Percentiles rank a stretch among this genome's conserved stretches.
Evolutionary conservation across 164 flowering plant species (phyloP).

Genomic region (Umbilicus rupestris): DNA sequence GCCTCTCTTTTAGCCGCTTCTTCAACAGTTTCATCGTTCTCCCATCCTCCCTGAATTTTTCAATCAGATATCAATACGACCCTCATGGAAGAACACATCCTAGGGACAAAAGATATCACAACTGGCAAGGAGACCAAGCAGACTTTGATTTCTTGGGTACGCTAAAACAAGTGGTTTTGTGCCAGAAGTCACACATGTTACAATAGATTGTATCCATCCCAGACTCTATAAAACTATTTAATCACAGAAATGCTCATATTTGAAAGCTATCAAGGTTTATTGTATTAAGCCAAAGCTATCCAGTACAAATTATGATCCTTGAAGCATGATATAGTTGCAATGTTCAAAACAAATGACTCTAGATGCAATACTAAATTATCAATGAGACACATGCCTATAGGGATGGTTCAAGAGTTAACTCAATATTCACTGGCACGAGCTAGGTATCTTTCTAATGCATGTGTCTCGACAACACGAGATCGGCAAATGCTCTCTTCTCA

Average conservation of each 20-base stretch:
- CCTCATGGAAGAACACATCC: not conserved
- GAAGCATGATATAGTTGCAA: not conserved
- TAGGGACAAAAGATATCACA: not conserved
- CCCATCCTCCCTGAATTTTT: constrained; percentile 76
- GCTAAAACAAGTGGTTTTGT: not conserved
- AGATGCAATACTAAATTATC: not conserved
- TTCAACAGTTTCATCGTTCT: constrained; percentile 47
- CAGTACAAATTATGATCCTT: not conserved
- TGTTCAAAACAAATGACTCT: not conserved
- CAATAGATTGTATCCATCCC: not conserved
- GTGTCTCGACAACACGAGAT: not conserved
- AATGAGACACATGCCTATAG: not conserved
- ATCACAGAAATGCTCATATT: not conserved
- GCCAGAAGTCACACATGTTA: not conserved
- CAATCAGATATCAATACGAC: not conserved
- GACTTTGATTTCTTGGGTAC: too few relatives aligned
- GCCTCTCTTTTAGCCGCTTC: constrained; percentile 70
- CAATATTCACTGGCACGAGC: not conserved
- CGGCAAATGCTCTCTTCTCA: not conserved
- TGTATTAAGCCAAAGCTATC: not conserved
- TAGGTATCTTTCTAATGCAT: not conserved
- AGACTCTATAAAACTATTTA: not conserved
- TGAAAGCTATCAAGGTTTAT: not conserved
- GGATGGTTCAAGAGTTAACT: not conserved
- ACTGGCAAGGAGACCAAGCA: not conserved